Conservation (phyloP, 2,329 filamentous ascomycete genomes). For the Fusarium sp. region DNA sequence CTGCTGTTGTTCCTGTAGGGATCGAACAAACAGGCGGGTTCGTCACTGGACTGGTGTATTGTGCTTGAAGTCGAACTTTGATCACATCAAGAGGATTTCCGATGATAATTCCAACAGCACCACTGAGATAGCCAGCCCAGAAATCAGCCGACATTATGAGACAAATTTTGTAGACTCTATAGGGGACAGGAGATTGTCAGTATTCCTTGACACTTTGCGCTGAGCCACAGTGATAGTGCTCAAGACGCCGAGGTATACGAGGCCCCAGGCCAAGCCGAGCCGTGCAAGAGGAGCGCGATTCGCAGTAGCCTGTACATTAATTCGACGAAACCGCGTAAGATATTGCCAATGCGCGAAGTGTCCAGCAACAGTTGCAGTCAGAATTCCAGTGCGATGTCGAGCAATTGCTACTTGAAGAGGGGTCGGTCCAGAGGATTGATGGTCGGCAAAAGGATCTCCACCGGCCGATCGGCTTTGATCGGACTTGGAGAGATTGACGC, state of each 20-base stretch:
- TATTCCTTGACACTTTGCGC: conserved; percentile 26
- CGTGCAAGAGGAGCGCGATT: conserved; percentile 34
- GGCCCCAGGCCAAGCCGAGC: conserved; percentile 37
- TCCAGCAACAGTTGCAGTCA: conserved; percentile 36
- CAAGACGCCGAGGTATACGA: conserved; percentile 38
- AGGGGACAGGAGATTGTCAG: conserved; percentile 12
- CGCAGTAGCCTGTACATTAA: conserved; percentile 28
- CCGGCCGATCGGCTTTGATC: conserved; percentile 39
- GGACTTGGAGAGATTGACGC: conserved; percentile 32
- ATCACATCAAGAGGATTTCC: conserved; percentile 84
- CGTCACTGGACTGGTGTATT: conserved; percentile 12
- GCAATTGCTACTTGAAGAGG: conserved; percentile 39
- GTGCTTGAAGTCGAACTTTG: conserved; percentile 75
- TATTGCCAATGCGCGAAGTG: conserved; percentile 43
- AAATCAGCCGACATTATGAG: conserved; percentile 84
- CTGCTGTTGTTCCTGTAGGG: conserved; percentile 1
- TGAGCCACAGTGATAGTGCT: conserved; percentile 37
- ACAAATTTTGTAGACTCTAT: conserved; percentile 5
- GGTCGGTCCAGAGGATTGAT: conserved; percentile 40
- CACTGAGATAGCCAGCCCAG: conserved; percentile 91
- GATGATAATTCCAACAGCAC: conserved; percentile 84
- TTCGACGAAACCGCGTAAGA: conserved; percentile 30
- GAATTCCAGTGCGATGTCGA: conserved; percentile 36
- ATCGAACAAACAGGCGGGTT: conserved; percentile 19
- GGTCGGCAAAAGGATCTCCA: conserved; percentile 39